Base-by-base conservation (phyloP, 2,329 filamentous ascomycete species). In the Neofusicoccum parvum region DNA sequence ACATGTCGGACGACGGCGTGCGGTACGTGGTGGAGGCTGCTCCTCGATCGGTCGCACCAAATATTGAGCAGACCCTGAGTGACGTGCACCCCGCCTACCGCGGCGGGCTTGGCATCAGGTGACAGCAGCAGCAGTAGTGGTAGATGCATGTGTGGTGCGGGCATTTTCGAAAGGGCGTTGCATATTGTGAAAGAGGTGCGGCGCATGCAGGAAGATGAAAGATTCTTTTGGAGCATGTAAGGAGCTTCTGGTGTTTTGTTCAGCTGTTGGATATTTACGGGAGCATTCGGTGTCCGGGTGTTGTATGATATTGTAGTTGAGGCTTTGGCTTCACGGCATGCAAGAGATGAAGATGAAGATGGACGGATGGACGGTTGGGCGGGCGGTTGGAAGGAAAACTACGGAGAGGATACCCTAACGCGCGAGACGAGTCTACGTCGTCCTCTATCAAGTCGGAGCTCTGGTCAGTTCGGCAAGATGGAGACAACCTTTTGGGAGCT, bases 1-100 rank as follows among this genome's bases (percentile, higher is more conserved):
- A 95, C 74, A 82, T 85, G 3, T 92, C 89, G 0, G 90, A 94
- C 10, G 89, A 93, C 70, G 91, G 91, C 0, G 85, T 92, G 5
- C 84, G 85, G 34, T 93, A 93, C 73, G 86, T 92, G 14, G 82
- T 92, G 5, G 87, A 92, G 69, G 88, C 88, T 0, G 84, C 83
- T 32, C 63, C 63, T 15, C 59, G 59, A 4, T 49, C 59, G 14
- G 43, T 62, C 14, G 59, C 48, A 4, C 59, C 59, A 3, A 3
- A 12, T 20, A 46, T 4, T 5, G 43, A 39, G 9, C 39, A 59
- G 12, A 48, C 9, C 10, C 3, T 62, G 59, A 51, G 46, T 27
- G 59, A 51, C 20, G 59, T 62, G 59, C 59, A 62, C 34, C 59
- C 59, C 15, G 59, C 45, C 15, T 62, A 62, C 23, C 48, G 59